Evolutionary conservation across 768 basidiomycete genomes (phyloP).

Genomic region (Astraeus odoratus): DNA sequence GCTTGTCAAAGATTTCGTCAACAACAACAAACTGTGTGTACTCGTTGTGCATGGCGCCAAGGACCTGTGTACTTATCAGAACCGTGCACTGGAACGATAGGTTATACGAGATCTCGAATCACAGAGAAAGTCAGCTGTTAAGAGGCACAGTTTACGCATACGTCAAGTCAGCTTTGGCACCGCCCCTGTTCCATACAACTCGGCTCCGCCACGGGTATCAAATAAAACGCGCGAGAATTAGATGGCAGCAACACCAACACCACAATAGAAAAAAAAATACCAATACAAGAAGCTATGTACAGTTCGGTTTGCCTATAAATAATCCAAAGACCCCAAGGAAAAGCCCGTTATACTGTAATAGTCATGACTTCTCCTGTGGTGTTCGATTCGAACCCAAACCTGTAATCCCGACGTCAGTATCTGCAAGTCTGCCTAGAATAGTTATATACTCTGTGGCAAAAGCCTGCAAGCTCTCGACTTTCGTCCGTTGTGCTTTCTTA

Average conservation of each 20-base stretch:
- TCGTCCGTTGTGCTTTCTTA: slow-evolving; percentile 4
- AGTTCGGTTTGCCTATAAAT: slow-evolving; percentile 10
- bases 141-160: no score
- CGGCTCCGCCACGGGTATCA: no score
- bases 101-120: no score
- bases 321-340: slow-evolving; percentile 7
- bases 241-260: slow-evolving; percentile 1
- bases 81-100: no score
- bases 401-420: background rate
- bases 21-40: no score
- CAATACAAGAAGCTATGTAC: slow-evolving; percentile 11
- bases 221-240: background rate
- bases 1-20: no score
- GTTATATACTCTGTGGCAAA: slow-evolving; percentile 14
- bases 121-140: no score
- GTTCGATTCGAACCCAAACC: slow-evolving; percentile 2
- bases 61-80: no score
- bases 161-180: no score
- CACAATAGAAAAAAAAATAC: background rate
- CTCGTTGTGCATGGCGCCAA: no score
- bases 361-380: slow-evolving; percentile 2
- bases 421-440: background rate
- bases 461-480: slow-evolving; percentile 5
- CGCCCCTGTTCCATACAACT: no score
- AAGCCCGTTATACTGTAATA: slow-evolving; percentile 9